Conservation (phyloP, 2,329 filamentous ascomycete species). For the Blastomyces parvus region DNA sequence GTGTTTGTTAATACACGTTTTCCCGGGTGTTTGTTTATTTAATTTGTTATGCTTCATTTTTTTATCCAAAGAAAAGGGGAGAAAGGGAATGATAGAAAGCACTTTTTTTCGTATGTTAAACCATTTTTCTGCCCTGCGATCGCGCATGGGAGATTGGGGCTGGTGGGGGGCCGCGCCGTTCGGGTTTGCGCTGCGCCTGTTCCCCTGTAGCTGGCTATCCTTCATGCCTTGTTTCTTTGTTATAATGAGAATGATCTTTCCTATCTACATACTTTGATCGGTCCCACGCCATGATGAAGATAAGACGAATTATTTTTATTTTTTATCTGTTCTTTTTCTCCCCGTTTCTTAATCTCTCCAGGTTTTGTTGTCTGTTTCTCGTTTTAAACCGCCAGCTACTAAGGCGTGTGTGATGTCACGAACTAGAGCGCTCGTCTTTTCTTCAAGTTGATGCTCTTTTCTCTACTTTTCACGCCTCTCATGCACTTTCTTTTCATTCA, state of each 20-base stretch:
- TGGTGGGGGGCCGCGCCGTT: no score
- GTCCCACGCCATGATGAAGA: neutral
- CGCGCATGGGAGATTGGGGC: neutral
- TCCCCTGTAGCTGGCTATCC: neutral
- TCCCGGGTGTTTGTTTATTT: constrained; percentile 1
- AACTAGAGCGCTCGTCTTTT: neutral
- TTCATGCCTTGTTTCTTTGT: neutral
- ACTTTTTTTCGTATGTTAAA: neutral
- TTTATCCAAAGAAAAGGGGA: constrained; percentile 4
- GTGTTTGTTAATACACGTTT: neutral
- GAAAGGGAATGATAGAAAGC: neutral
- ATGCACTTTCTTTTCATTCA: neutral
- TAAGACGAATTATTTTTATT: constrained; percentile 1
- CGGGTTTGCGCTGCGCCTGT: neutral
- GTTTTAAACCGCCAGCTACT: neutral
- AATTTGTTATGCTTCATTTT: neutral
- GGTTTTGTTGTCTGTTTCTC: constrained; percentile 2
- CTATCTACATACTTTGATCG: neutral
- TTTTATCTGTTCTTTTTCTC: constrained; percentile 4
- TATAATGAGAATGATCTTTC: neutral
- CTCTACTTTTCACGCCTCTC: neutral
- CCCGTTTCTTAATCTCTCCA: constrained; percentile 3
- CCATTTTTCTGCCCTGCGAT: neutral
- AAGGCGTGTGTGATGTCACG: neutral
- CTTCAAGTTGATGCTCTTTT: neutral